A percentile compares a stretch with the other conserved stretches of the same genome.
Conservation (phyloP, 768 basidiomycete species). For the Gymnopilus dilepis region DNA sequence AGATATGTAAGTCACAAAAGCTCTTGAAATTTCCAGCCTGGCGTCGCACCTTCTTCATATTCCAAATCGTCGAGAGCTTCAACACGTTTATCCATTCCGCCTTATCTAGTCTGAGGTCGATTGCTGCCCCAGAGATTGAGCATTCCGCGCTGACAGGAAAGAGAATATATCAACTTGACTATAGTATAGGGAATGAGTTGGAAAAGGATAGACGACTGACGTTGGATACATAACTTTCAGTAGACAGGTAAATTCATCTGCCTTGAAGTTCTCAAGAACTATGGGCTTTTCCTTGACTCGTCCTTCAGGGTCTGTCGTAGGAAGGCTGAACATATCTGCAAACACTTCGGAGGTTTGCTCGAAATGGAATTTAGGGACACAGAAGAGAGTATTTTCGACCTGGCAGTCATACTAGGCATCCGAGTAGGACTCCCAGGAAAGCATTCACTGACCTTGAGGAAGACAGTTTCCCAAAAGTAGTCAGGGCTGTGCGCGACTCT, state of each 20-base stretch:
- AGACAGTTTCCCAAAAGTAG: conserved; percentile 10
- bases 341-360: conserved; percentile 17
- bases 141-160: conserved; percentile 7
- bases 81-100: conserved; percentile 17
- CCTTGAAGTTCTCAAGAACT: conserved; percentile 14
- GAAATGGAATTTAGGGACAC: conserved; percentile 9
- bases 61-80: conserved; percentile 18
- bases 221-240: conserved; percentile 18
- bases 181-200: no score
- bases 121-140: conserved; percentile 7
- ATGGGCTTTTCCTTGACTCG: conserved; percentile 13
- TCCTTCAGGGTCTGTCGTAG: not conserved
- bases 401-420: not conserved
- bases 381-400: conserved; percentile 12
- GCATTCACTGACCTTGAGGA: conserved; percentile 12
- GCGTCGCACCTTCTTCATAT: conserved; percentile 12
- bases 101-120: conserved; percentile 9
- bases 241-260: conserved; percentile 13
- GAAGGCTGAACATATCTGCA: conserved; percentile 16
- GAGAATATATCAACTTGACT: no score
- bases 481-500: not conserved
- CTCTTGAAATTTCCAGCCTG: not conserved
- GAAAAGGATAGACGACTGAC: no score
- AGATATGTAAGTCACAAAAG: not conserved
- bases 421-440: not conserved